Evolutionary conservation across 2,329 filamentous ascomycete species (phyloP).

Genomic region (Pleoardoris graminearum): DNA sequence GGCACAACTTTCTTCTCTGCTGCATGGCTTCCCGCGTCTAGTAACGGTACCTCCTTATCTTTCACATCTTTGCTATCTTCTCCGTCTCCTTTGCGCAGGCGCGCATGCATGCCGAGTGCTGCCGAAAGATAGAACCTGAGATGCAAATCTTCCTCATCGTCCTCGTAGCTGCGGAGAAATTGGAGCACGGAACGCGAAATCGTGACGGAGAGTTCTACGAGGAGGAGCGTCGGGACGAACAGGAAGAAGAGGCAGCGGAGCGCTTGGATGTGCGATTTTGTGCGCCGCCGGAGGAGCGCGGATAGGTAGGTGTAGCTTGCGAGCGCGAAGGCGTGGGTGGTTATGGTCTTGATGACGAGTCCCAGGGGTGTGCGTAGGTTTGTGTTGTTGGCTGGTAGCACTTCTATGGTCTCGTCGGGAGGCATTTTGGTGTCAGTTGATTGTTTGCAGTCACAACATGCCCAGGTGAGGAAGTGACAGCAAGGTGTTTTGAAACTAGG

Average conservation of each 20-base stretch:
- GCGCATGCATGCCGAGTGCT: conserved; percentile 16
- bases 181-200: conserved; percentile 10
- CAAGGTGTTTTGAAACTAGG: too few relatives aligned
- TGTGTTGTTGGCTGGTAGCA: background rate
- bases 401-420: too few relatives aligned
- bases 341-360: conserved; percentile 18
- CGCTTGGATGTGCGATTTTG: conserved; percentile 11
- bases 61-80: conserved; percentile 8
- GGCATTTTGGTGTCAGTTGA: too few relatives aligned
- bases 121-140: conserved; percentile 17
- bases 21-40: conserved; percentile 13
- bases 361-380: conserved; percentile 11
- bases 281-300: conserved; percentile 13
- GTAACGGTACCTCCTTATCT: conserved; percentile 6
- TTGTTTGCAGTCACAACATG: too few relatives aligned
- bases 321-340: conserved; percentile 20
- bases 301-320: conserved; percentile 13
- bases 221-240: conserved; percentile 19
- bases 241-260: conserved; percentile 19
- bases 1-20: conserved; percentile 11
- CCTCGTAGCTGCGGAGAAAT: conserved; percentile 18
- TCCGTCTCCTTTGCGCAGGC: conserved; percentile 10
- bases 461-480: too few relatives aligned
- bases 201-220: conserved; percentile 11
- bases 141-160: conserved; percentile 15